Evolutionary conservation across 1,284 basidiomycete species (phyloP).

Genomic region (Phellopilus nigrolimitatus): DNA sequence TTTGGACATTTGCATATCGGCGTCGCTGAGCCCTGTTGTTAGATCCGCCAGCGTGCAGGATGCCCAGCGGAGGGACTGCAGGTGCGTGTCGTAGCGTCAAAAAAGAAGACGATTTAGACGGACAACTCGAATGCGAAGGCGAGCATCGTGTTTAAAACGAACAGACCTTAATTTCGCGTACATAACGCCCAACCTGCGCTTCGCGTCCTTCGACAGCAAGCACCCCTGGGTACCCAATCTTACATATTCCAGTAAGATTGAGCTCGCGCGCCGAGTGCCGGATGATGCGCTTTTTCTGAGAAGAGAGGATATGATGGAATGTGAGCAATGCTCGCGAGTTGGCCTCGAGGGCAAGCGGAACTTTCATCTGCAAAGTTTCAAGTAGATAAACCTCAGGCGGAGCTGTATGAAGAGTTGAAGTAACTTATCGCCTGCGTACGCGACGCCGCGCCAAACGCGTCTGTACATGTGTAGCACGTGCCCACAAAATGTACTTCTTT

Average conservation of each 20-base stretch:
- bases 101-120: background rate
- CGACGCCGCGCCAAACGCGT: too few species aligned
- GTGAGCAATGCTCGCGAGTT: slow-evolving; percentile 15
- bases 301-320: slow-evolving; percentile 19
- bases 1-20: slow-evolving; percentile 2
- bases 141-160: background rate
- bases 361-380: background rate
- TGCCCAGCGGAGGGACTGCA: slow-evolving; percentile 18
- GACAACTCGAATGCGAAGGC: background rate
- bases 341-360: background rate
- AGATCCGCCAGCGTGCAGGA: slow-evolving; percentile 11
- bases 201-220: slow-evolving; percentile 17
- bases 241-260: slow-evolving; percentile 15
- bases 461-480: too few species aligned
- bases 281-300: slow-evolving; percentile 12
- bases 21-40: background rate
- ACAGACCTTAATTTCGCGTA: slow-evolving; percentile 17
- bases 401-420: too few species aligned
- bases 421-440: too few species aligned
- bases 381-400: too few species aligned
- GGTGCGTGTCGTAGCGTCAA: background rate
- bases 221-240: slow-evolving; percentile 18
- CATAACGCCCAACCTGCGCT: slow-evolving; percentile 7
- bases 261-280: slow-evolving; percentile 6
- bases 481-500: too few species aligned